A percentile compares a stretch with the other conserved stretches of the same genome.
Conservation (phyloP, 164 flowering plant genomes). For the Macadamia tetraphylla region DNA sequence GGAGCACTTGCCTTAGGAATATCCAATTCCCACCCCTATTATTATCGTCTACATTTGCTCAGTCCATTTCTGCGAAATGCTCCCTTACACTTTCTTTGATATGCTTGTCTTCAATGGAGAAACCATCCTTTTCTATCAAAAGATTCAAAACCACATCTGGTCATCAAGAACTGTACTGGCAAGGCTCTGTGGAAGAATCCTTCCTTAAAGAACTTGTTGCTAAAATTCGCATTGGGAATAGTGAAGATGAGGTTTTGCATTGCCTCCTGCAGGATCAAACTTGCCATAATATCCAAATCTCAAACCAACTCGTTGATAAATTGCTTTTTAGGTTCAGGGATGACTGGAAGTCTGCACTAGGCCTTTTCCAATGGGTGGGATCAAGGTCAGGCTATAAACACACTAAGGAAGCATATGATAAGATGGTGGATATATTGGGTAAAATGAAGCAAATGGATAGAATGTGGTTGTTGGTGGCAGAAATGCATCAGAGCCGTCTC, state of each 20-base stretch:
- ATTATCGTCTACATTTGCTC: constrained; percentile 5
- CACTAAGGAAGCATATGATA: constrained; percentile 40
- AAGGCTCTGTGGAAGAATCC: constrained; percentile 2
- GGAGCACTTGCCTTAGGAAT: constrained; percentile 5
- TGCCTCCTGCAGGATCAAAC: constrained; percentile 32
- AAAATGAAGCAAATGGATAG: constrained; percentile 52
- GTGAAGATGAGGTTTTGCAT: constrained; percentile 41
- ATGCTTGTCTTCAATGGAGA: not conserved
- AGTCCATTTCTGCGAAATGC: constrained; percentile 5
- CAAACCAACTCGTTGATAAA: constrained; percentile 34
- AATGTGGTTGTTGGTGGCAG: constrained; percentile 47
- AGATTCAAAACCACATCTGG: constrained; percentile 1
- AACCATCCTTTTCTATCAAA: not conserved
- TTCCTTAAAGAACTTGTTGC: constrained; percentile 30
- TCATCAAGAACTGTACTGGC: constrained; percentile 8
- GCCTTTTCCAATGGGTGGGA: constrained; percentile 63
- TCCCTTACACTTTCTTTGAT: constrained; percentile 9
- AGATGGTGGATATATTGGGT: constrained; percentile 69
- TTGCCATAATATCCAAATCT: constrained; percentile 27
- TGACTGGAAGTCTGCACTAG: constrained; percentile 81
- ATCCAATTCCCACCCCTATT: not conserved
- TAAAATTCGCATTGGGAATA: constrained; percentile 26
- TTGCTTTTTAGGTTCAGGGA: constrained; percentile 56
- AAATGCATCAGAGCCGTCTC: constrained; percentile 31
- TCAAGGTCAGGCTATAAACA: constrained; percentile 34